Percentiles rank a stretch among this genome's conserved stretches.
Evolutionary conservation across 73 alveolate species (phyloP).

Genomic region (Blepharisma japonicum): DNA sequence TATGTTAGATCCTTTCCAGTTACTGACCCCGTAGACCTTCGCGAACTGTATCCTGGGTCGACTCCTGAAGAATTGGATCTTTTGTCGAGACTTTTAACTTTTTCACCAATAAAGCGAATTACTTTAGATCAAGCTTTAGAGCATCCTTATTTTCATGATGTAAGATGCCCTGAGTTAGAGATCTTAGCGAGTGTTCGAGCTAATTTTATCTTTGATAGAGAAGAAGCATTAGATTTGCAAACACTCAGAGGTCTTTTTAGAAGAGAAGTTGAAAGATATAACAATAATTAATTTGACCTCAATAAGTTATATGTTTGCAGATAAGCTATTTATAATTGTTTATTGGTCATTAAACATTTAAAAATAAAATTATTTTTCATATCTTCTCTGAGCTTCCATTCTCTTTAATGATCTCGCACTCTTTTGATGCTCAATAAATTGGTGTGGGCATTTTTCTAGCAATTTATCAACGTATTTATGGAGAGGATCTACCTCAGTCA

Average conservation of each 20-base stretch:
- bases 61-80: conserved; percentile 71
- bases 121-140: conserved; percentile 79
- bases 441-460: conserved; percentile 22
- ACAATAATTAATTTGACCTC: no score
- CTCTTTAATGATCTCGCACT: neutral
- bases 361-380: no score
- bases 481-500: neutral
- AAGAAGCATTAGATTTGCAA: conserved; percentile 41
- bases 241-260: conserved; percentile 47
- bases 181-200: conserved; percentile 46
- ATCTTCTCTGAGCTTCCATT: neutral
- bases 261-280: conserved; percentile 46
- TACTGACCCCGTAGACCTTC: conserved; percentile 54
- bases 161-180: conserved; percentile 48
- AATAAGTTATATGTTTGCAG: no score
- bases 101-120: conserved; percentile 75
- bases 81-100: conserved; percentile 55
- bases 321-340: no score
- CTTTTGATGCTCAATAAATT: neutral
- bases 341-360: no score
- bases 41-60: conserved; percentile 68
- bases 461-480: conserved; percentile 1
- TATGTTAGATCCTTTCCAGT: conserved; percentile 73
- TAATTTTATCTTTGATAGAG: conserved; percentile 44
- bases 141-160: conserved; percentile 65